Evolutionary conservation across 2,329 filamentous ascomycete genomes (phyloP), one percentile per base, ranked within the genome.

Genomic region (Talaromyces sp.): DNA sequence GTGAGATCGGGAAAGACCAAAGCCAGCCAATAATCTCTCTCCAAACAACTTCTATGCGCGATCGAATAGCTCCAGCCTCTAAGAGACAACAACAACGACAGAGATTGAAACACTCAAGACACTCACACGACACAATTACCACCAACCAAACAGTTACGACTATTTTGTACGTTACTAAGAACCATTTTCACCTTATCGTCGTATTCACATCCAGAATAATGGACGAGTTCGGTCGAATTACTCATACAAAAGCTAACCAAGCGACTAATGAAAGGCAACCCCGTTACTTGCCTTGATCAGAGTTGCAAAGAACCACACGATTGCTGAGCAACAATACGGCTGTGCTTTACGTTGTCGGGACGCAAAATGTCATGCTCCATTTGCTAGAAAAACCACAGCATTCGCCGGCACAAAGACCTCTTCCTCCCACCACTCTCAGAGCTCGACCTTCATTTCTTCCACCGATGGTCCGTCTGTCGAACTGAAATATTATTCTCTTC

Each of bases 61-160:
- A 21, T 33, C 5, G n/a, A 25, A 28, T 52, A 50, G 25, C 48
- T 52, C 48, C 48, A 52, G 48, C 31, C 50, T 54, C 9, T 18
- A 54, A 54, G 31, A 31, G 33, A 52, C 48, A 52, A 52, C 48
- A 28, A 52, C 48, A 52, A 33, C n/a, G 48, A 52, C 46, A 50
- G n/a, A 28, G 11, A 50, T 18, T 52, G 16, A 35, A 18, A 3
- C 31, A 14, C 28, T 37, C n/a, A 54, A 37, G 9, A 14, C 31
- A 23, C 35, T 12, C 50, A 21, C 16, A 14, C 35, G 7, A 16
- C 5, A n/a, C 50, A 18, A 31, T n/a, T 14, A 12, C n/a, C 28
- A 31, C 46, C 6, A 52, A 33, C 33, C 3, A 21, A 12, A 12
- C 16, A 54, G 23, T 23, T 50, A 31, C 46, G 9, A 14, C 28